Evolutionary conservation across 495 filamentous ascomycete genomes (phyloP).

Genomic region (Aspergillus funiculosus): DNA sequence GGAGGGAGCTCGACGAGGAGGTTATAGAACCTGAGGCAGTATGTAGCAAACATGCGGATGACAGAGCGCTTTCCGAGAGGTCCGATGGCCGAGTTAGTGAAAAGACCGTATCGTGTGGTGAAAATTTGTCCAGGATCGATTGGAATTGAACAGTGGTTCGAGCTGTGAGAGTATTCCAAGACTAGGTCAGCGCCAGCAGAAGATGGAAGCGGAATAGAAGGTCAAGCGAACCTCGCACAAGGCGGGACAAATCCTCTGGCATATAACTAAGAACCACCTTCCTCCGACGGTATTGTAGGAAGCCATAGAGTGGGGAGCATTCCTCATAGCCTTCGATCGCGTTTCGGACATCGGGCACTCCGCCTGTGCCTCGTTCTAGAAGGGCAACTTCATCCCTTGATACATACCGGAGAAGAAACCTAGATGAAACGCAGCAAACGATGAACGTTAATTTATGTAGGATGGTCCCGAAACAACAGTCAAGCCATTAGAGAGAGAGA

Average conservation of each 20-base stretch:
- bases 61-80: constrained; percentile 79
- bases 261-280: constrained; percentile 91
- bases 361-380: constrained; percentile 69
- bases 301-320: constrained; percentile 82
- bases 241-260: constrained; percentile 80
- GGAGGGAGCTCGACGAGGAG: constrained; percentile 77
- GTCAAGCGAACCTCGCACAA: constrained; percentile 71
- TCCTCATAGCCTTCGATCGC: constrained; percentile 74
- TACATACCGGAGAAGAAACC: constrained; percentile 91
- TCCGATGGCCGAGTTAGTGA: constrained; percentile 66
- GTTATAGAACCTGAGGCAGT: constrained; percentile 81
- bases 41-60: constrained; percentile 83
- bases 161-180: constrained; percentile 55
- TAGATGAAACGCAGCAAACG: constrained; percentile 29
- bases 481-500: no score
- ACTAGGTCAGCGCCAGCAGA: constrained; percentile 1
- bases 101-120: constrained; percentile 80
- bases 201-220: constrained; percentile 4
- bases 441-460: constrained; percentile 4
- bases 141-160: constrained; percentile 93
- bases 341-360: constrained; percentile 76
- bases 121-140: constrained; percentile 76
- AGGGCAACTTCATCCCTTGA: constrained; percentile 85
- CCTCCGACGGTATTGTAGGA: constrained; percentile 80
- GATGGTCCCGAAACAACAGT: no score